Evolutionary conservation across 2,329 filamentous ascomycete genomes (phyloP).

Genomic region (Cordyceps tenuipes): DNA sequence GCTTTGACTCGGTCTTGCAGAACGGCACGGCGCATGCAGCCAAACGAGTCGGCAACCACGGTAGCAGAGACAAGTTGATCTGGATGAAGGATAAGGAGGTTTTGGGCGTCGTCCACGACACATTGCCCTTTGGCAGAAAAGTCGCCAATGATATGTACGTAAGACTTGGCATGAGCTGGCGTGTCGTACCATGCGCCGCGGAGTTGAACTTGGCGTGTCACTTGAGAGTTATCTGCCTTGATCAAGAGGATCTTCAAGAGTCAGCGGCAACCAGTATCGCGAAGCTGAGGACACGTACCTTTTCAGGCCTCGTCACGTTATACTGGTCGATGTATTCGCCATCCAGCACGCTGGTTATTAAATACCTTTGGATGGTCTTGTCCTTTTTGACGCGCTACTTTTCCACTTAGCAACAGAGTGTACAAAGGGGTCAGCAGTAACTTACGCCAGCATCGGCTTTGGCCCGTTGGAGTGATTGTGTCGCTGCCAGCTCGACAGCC

Average conservation of each 20-base stretch:
- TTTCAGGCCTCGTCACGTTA: conserved; percentile 55
- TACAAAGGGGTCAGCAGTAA: conserved; percentile 18
- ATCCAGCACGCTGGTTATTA: conserved; percentile 66
- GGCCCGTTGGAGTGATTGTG: conserved; percentile 47
- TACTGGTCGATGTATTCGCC: conserved; percentile 57
- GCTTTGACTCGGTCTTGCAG: conserved; percentile 93
- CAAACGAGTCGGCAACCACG: conserved; percentile 92
- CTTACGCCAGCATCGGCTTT: conserved; percentile 28
- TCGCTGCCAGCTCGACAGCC: conserved; percentile 63
- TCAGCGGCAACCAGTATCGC: conserved; percentile 13
- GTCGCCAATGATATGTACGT: conserved; percentile 77
- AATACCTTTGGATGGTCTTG: conserved; percentile 77
- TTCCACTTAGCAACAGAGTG: conserved; percentile 51
- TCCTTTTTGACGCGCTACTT: conserved; percentile 57
- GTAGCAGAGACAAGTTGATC: conserved; percentile 94
- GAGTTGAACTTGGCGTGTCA: conserved; percentile 61
- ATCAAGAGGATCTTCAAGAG: conserved; percentile 63
- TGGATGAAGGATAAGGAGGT: conserved; percentile 85
- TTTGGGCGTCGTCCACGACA: conserved; percentile 70
- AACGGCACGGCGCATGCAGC: conserved; percentile 81
- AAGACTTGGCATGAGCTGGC: conserved; percentile 62
- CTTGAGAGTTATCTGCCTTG: conserved; percentile 64
- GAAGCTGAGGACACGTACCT: conserved; percentile 44
- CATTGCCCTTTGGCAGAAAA: conserved; percentile 66
- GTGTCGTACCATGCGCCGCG: conserved; percentile 84